A percentile compares a stretch with the other conserved stretches of the same genome.
These are phyloP conservation scores for Rhynchosporium secalis DNA, from an alignment of 2,329 filamentous ascomycete genomes.

Conservation along the genomic window DNA sequence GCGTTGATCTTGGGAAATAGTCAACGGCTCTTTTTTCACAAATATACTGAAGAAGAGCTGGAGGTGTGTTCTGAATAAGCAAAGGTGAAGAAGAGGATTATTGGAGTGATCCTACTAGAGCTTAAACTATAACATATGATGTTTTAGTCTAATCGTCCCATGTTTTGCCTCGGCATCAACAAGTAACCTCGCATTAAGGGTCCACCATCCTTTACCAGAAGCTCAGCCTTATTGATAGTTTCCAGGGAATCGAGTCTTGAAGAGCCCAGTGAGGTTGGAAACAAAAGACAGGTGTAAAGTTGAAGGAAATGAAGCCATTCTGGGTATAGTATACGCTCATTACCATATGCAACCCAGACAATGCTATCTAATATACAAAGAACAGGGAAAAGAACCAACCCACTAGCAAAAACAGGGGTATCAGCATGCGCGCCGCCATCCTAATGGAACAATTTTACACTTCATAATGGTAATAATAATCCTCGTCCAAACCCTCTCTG, in stretches of 20 bases:
- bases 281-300: background rate
- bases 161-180: constrained; percentile 7
- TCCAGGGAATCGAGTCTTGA: background rate
- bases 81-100: no score
- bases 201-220: background rate
- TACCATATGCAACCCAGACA: background rate
- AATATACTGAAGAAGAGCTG: no score
- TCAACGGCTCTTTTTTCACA: no score
- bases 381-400: background rate
- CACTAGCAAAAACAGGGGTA: constrained; percentile 20
- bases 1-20: no score
- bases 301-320: background rate
- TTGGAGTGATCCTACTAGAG: no score
- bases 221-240: background rate
- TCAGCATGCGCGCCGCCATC: constrained; percentile 14
- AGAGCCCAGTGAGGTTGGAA: background rate
- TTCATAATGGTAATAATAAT: constrained; percentile 75
- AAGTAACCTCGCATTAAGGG: constrained; percentile 12
- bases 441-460: constrained; percentile 25
- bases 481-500: constrained; percentile 82
- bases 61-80: no score
- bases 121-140: background rate
- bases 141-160: background rate
- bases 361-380: constrained; percentile 9
- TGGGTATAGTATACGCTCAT: background rate